phyloP scores from a whole-genome alignment of 2,329 filamentous ascomycete genomes.

The Monosporascus sp. region DNA sequence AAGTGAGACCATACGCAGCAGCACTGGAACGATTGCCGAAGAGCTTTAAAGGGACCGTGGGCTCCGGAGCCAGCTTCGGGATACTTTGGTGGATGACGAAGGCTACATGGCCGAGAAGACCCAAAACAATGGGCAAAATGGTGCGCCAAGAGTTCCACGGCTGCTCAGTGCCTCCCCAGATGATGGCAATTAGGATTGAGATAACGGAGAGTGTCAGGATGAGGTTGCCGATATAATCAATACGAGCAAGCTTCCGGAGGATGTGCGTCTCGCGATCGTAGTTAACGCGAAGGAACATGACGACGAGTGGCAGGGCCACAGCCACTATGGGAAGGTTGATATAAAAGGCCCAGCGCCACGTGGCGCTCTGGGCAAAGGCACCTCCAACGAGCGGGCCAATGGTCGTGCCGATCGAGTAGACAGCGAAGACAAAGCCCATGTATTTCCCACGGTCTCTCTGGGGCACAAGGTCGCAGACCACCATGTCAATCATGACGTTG shows the following conservation, averaged over 20 bases:
- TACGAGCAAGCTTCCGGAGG: constrained; percentile 9
- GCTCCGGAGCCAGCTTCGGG: constrained; percentile 9
- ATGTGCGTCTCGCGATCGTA: constrained; percentile 5
- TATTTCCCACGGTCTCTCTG: constrained; percentile 37
- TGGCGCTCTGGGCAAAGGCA: constrained; percentile 6
- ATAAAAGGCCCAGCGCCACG: constrained; percentile 36
- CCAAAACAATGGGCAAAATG: constrained; percentile 33
- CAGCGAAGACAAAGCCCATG: constrained; percentile 22
- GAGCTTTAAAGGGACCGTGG: constrained; percentile 34
- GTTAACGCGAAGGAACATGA: constrained; percentile 27
- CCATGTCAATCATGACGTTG: constrained; percentile 35
- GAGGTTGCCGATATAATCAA: constrained; percentile 32
- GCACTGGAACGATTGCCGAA: constrained; percentile 35
- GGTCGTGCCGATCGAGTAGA: constrained; percentile 24
- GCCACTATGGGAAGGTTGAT: constrained; percentile 25
- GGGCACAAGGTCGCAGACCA: constrained; percentile 43
- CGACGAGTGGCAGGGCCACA: constrained; percentile 17
- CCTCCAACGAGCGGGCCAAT: constrained; percentile 22
- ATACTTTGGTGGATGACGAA: constrained; percentile 30
- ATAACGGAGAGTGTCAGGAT: constrained; percentile 28
- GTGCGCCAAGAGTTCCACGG: constrained; percentile 13
- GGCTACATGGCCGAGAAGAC: constrained; percentile 28
- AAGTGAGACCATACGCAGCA: constrained; percentile 24
- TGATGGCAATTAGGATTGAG: constrained; percentile 30
- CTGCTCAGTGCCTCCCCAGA: constrained; percentile 11